Evolutionary conservation across 2,329 filamentous ascomycete species (phyloP).

Genomic region (Hypoxylon sp.): DNA sequence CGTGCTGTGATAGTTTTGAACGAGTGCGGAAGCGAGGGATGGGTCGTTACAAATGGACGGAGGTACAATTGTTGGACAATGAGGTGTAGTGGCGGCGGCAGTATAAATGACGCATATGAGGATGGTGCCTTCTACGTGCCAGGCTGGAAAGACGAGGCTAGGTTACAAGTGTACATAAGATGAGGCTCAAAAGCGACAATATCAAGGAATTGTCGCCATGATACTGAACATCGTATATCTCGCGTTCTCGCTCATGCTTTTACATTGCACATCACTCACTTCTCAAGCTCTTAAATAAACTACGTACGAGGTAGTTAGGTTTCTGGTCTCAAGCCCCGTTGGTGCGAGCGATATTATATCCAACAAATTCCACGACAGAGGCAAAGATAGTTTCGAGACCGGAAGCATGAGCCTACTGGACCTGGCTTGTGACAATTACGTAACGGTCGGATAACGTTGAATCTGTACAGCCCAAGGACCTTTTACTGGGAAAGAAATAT

Average conservation of each 20-base stretch:
- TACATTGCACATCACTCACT: not conserved
- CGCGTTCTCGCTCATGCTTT: not conserved
- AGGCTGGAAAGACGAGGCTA: not conserved
- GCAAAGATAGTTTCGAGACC: not conserved
- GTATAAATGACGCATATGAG: constrained; percentile 26
- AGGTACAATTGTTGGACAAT: constrained; percentile 5
- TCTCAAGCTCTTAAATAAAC: not conserved
- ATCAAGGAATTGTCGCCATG: not conserved
- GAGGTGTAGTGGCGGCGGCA: not conserved
- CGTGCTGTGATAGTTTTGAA: constrained; percentile 57
- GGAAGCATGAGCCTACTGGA: not conserved
- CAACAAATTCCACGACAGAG: not conserved
- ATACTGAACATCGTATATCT: not conserved
- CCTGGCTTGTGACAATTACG: not conserved
- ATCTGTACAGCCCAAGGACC: not conserved
- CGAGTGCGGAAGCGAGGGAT: not conserved
- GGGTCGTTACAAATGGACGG: constrained; percentile 10
- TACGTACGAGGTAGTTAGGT: too few species aligned
- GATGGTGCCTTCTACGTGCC: not conserved
- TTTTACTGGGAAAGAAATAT: too few species aligned
- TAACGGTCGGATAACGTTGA: not conserved
- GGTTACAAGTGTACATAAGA: not conserved
- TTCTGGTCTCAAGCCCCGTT: not conserved
- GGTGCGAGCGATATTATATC: not conserved
- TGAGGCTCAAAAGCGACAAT: not conserved